A percentile compares a stretch with the other conserved stretches of the same genome.
These are phyloP conservation scores for Coemansia sp. DNA, from an alignment of 192 early-diverging fungal species.

Conservation along the genomic window DNA sequence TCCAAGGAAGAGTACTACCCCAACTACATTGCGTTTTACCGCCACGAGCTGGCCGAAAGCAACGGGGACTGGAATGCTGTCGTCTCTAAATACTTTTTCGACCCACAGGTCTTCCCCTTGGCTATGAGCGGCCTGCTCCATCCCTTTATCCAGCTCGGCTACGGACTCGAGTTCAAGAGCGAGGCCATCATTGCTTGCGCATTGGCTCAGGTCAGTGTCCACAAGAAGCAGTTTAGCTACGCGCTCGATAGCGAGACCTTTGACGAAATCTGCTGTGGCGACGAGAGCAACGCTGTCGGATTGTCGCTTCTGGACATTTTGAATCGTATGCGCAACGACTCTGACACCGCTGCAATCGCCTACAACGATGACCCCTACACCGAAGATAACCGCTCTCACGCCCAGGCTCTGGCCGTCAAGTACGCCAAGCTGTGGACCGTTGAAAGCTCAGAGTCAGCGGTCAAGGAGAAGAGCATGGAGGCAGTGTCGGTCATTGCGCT, in stretches of 20 bases:
- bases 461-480: conserved; percentile 48
- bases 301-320: conserved; percentile 45
- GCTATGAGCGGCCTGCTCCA: conserved; percentile 59
- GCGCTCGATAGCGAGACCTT: conserved; percentile 12
- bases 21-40: conserved; percentile 56
- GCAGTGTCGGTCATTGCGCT: conserved; percentile 37
- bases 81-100: conserved; percentile 51
- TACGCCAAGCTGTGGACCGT: conserved; percentile 52
- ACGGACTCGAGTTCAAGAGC: conserved; percentile 63
- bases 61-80: conserved; percentile 45
- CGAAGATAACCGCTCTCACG: neutral
- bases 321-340: conserved; percentile 37
- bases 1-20: conserved; percentile 48
- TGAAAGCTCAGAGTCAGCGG: conserved; percentile 25
- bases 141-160: conserved; percentile 65
- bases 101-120: conserved; percentile 46
- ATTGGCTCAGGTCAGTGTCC: conserved; percentile 55
- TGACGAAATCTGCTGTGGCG: conserved; percentile 12
- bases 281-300: neutral
- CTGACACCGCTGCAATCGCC: conserved; percentile 13
- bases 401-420: conserved; percentile 23
- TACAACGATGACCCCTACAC: conserved; percentile 8
- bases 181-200: conserved; percentile 58
- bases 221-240: conserved; percentile 22
- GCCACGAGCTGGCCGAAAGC: conserved; percentile 40